A percentile compares a stretch with the other conserved stretches of the same genome.
phyloP scores from a whole-genome alignment of 2,329 filamentous ascomycete genomes.

The Penicillium sp. region DNA sequence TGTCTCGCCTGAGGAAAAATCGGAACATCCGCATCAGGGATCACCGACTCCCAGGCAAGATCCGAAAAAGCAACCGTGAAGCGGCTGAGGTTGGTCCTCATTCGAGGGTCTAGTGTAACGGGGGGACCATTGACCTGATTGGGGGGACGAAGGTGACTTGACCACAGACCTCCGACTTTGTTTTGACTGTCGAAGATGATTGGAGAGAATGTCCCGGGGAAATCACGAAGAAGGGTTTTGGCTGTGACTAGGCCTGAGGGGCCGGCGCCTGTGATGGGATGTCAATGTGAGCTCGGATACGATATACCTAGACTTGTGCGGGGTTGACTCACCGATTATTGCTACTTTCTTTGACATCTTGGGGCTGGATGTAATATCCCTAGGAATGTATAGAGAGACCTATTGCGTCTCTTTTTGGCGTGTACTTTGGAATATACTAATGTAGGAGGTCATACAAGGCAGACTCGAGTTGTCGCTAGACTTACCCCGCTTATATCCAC shows the following conservation, averaged over 20 bases:
- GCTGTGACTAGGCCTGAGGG: conserved; percentile 67
- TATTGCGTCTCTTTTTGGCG: neutral
- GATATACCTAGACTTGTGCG: neutral
- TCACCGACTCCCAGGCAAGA: conserved; percentile 62
- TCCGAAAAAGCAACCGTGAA: conserved; percentile 66
- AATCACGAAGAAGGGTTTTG: conserved; percentile 67
- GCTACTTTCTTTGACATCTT: conserved; percentile 48
- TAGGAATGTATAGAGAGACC: neutral
- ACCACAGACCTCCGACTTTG: conserved; percentile 77
- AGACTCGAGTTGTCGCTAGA: neutral
- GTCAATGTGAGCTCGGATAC: conserved; percentile 1
- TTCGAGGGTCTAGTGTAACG: conserved; percentile 56
- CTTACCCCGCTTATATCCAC: conserved; percentile 8
- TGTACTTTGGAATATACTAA: neutral
- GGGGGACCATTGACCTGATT: neutral
- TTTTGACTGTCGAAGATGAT: conserved; percentile 66
- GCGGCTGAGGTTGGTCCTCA: conserved; percentile 64
- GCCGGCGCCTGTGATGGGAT: conserved; percentile 55
- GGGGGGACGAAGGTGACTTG: conserved; percentile 30
- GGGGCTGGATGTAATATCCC: neutral
- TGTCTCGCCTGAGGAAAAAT: conserved; percentile 75
- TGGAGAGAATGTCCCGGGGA: conserved; percentile 59
- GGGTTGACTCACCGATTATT: conserved; percentile 47
- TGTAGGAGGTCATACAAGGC: neutral
- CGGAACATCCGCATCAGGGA: conserved; percentile 46